These are phyloP conservation scores for Tremella fuciformis DNA, from an alignment of 768 basidiomycete species.

Conservation along the genomic window DNA sequence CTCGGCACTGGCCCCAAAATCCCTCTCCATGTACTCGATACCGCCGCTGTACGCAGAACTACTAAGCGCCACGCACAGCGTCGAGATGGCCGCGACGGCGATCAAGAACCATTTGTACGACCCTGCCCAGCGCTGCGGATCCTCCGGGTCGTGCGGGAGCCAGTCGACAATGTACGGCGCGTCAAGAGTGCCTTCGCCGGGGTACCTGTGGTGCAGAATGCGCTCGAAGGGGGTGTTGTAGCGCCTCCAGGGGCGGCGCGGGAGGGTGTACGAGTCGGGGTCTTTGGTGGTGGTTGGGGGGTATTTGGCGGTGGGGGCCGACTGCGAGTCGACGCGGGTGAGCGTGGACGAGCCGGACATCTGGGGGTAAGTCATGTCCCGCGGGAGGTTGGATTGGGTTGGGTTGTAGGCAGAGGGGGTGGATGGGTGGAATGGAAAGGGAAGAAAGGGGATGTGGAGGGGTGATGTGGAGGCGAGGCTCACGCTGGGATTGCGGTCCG, in stretches of 20 bases:
- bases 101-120: slow-evolving; percentile 47
- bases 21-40: slow-evolving; percentile 17
- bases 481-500: no score
- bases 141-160: slow-evolving; percentile 46
- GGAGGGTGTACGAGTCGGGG: slow-evolving; percentile 27
- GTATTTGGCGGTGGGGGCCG: no score
- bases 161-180: slow-evolving; percentile 51
- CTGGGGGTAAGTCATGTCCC: not conserved
- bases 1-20: slow-evolving; percentile 36
- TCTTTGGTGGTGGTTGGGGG: slow-evolving; percentile 10
- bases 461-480: no score
- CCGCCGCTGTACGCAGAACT: slow-evolving; percentile 45
- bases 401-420: no score
- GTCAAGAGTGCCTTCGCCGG: slow-evolving; percentile 42
- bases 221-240: slow-evolving; percentile 42
- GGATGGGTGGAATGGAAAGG: no score
- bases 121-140: slow-evolving; percentile 43
- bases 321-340: no score
- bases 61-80: slow-evolving; percentile 44
- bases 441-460: no score
- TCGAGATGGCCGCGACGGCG: slow-evolving; percentile 35
- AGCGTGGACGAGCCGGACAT: slow-evolving; percentile 4
- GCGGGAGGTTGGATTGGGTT: no score
- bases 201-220: slow-evolving; percentile 38
- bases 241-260: slow-evolving; percentile 38